Evolutionary conservation across 768 basidiomycete species (phyloP), one percentile per base, ranked within the genome.

Genomic region (Russula compacta): DNA sequence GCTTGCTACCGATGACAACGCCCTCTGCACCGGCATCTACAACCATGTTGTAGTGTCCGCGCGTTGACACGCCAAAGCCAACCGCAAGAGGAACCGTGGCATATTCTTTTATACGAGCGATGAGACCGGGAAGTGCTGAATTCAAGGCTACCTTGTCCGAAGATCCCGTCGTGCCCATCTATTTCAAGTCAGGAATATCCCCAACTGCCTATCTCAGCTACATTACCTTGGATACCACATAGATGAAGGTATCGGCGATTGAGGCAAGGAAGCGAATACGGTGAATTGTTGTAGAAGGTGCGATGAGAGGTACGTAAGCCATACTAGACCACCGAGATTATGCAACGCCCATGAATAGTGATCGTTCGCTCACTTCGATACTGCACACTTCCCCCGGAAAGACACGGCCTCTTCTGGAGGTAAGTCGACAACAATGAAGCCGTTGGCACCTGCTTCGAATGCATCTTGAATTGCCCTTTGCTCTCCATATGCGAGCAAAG

Each of bases 91-190:
- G 92, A 9, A 91, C 83, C 12, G 80, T 77, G 47, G 93, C 81
- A 71, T 85, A 82, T 66, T 88, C 76, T 48, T 89, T 86, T 50
- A 99, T 87, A 39, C 92, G 86, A 24, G 81, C 75, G 53, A 99
- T 83, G 65, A 98, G 87, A 62, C 87, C 83, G 2, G 94, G 91
- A 2, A 98, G 84, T 24, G 81, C 82, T 40, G 72, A 76, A 66
- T 93, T 94, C 69, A 97, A 83, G 0, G 75, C 77, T 12, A 83
- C 82, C 44, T 80, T 75, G 47, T 82, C 85, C 2, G 91, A 89
- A 8, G 95, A 97, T 35, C 97, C 97, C 1, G 97, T 99, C 1
- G 92, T 97, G 14, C 97, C 97, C 97, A 99, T 99, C 92, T 88
- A 43, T n/a, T 44, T 44, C 9, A 35, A 32, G 47, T 58, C 14